phyloP scores from a whole-genome alignment of 202 grass and related monocot genomes.

The Elaeis oleifera region DNA sequence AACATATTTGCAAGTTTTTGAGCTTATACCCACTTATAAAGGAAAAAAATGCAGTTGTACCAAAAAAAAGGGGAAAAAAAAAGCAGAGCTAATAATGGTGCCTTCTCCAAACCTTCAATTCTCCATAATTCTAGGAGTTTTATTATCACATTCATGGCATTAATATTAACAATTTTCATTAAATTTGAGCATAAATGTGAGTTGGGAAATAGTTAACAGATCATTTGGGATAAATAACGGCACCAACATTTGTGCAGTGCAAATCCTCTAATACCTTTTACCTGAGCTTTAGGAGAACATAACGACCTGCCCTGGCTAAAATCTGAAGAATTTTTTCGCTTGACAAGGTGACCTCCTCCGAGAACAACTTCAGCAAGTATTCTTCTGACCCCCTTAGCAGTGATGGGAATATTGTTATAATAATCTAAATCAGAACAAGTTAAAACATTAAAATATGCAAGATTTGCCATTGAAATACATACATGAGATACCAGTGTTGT shows the following conservation, averaged over 20 bases:
- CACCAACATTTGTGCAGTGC: not conserved
- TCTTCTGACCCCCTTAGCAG: conserved; percentile 51
- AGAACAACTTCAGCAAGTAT: conserved; percentile 57
- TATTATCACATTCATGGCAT: too few relatives aligned
- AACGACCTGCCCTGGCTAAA: conserved; percentile 42
- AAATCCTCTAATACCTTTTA: conserved; percentile 29
- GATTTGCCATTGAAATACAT: not conserved
- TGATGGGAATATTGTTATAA: conserved; percentile 61
- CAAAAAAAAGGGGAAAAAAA: too few relatives aligned
- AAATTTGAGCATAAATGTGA: too few relatives aligned
- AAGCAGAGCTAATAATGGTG: too few relatives aligned
- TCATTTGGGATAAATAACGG: too few relatives aligned
- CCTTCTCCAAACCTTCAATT: too few relatives aligned
- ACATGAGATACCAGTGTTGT: too few relatives aligned
- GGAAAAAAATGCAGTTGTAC: too few relatives aligned
- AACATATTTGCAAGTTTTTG: not conserved
- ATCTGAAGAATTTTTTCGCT: conserved; percentile 71
- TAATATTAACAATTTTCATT: too few relatives aligned
- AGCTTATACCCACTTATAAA: not conserved
- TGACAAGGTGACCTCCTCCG: conserved; percentile 41
- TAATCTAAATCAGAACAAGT: conserved; percentile 37
- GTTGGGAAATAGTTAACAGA: too few relatives aligned
- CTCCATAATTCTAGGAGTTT: too few relatives aligned
- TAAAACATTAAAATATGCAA: conserved; percentile 18
- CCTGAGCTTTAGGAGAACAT: conserved; percentile 69